A percentile compares a stretch with the other conserved stretches of the same genome.
Conservation (phyloP, 306 rosid genomes). For the Geum urbanum region DNA sequence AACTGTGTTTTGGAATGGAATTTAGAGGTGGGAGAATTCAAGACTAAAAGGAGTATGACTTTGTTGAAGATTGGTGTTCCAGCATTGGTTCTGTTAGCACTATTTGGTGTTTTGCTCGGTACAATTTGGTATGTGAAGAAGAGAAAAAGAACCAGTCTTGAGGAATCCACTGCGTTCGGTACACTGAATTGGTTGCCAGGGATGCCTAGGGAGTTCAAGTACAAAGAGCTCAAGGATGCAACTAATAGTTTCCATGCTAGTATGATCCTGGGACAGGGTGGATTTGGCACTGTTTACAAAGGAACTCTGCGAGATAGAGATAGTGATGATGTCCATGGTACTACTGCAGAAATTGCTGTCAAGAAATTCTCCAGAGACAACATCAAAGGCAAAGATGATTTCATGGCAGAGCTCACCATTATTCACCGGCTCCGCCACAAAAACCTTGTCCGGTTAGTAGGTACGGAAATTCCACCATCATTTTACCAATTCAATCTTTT, state of each 20-base stretch:
- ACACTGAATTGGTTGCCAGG: conserved; percentile 42
- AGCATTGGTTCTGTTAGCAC: neutral
- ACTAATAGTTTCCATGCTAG: conserved; percentile 40
- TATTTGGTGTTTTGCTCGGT: conserved; percentile 21
- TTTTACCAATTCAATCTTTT: neutral
- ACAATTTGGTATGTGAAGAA: conserved; percentile 20
- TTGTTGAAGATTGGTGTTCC: conserved; percentile 39
- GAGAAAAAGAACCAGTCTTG: conserved; percentile 20
- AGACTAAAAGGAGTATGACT: neutral
- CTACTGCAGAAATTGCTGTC: conserved; percentile 36
- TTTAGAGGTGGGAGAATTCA: conserved; percentile 24
- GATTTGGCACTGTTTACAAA: conserved; percentile 49
- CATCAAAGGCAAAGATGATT: conserved; percentile 41
- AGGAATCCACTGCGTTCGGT: conserved; percentile 30
- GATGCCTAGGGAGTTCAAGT: conserved; percentile 45
- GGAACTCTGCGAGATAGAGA: conserved; percentile 33
- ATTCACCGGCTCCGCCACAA: conserved; percentile 55
- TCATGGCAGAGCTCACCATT: conserved; percentile 55
- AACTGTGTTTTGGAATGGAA: conserved; percentile 44
- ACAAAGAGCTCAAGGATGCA: conserved; percentile 41
- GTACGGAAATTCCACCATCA: conserved; percentile 6
- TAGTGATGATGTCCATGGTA: conserved; percentile 3
- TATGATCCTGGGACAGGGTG: conserved; percentile 47
- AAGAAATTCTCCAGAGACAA: conserved; percentile 45
- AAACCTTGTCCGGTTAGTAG: conserved; percentile 49